A percentile compares a stretch with the other conserved stretches of the same genome.
These are phyloP conservation scores for Amanita muscaria DNA, from an alignment of 768 basidiomycete genomes.

Conservation along the genomic window DNA sequence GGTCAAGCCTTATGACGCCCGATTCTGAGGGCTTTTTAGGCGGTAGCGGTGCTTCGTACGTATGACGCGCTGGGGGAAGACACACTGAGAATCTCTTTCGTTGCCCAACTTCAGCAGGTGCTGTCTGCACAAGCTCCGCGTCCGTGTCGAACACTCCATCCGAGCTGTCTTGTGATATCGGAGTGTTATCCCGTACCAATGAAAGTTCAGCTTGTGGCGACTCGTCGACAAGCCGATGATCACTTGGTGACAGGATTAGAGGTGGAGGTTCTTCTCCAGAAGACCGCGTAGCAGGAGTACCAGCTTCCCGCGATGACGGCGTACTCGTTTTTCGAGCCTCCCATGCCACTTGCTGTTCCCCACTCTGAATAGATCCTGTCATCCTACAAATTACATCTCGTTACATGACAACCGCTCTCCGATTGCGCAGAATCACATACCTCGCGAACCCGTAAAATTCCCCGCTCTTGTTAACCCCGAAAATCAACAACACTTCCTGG, in stretches of 20 bases:
- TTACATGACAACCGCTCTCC: background rate
- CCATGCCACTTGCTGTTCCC: slow-evolving; percentile 49
- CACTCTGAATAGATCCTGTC: slow-evolving; percentile 51
- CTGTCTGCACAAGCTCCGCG: slow-evolving; percentile 26
- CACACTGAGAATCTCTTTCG: slow-evolving; percentile 21
- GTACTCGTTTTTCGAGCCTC: slow-evolving; percentile 25
- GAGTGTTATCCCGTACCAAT: slow-evolving; percentile 4
- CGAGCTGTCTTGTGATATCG: background rate
- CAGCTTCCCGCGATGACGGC: slow-evolving; percentile 6
- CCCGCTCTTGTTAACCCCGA: slow-evolving; percentile 89
- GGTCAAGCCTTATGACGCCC: background rate
- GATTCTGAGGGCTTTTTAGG: no score
- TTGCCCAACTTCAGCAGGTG: slow-evolving; percentile 44
- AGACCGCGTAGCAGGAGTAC: slow-evolving; percentile 13
- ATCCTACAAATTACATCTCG: slow-evolving; percentile 39
- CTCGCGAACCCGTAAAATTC: slow-evolving; percentile 92
- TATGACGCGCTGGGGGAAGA: background rate
- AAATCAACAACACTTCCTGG: slow-evolving; percentile 80
- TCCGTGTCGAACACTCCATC: background rate
- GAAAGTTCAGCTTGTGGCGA: slow-evolving; percentile 37
- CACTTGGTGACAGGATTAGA: slow-evolving; percentile 24
- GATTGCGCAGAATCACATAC: slow-evolving; percentile 27
- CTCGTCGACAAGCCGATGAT: slow-evolving; percentile 29
- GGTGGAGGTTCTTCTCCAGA: slow-evolving; percentile 3
- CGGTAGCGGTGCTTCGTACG: background rate